Base-by-base conservation (phyloP, 225 moss, liverwort and hornwort species). In the Anthoceros angustus region DNA sequence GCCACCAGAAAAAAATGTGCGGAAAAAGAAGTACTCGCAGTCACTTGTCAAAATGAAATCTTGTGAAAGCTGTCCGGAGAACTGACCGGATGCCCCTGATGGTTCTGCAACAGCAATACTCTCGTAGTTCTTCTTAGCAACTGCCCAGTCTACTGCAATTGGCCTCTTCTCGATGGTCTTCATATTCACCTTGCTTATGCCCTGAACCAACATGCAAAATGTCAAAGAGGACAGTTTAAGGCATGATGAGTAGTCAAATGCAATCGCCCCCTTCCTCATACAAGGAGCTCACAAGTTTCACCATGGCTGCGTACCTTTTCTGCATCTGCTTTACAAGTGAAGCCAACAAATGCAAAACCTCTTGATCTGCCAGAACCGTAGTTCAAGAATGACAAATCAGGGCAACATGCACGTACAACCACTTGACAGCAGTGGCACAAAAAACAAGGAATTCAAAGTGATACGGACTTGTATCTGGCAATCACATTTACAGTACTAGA, bases 271-370 rank as follows among this genome's bases (percentile, higher is more conserved):
- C 32, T 32, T 32, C 32, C 32, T 32, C 32, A 15, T 20, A 23
- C 23, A 68, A 24, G 39, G 11, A 14, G 6, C 18, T 39, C 50
- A 63, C 38, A 43, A 21, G 16, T 24, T 63, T 25, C 41, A 49
- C 38, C 39, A 62, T 2, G 26, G 16, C 14, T 61, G 39, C 49
- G 39, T 72, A 95, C 94, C 80, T 86, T 87, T 65, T 92, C 92
- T 12, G 95, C 92, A 74, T 98, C 86, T 20, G 70, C 73, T 73
- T 86, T 98, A 76, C 85, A 85, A 41, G 86, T 87, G 77, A 89
- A 98, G 50, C 95, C 87, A 62, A 98, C 80, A 69, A 98, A 98
- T 32, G 92, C 95, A 78, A 98, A 98, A 42, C 95, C 95, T 81
- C 80, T 92, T 42, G 86, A 85, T 40, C 94, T 95, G 81, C 72